phyloP scores from a whole-genome alignment of 805 yeast genomes.

The Ogataea philodendri region DNA sequence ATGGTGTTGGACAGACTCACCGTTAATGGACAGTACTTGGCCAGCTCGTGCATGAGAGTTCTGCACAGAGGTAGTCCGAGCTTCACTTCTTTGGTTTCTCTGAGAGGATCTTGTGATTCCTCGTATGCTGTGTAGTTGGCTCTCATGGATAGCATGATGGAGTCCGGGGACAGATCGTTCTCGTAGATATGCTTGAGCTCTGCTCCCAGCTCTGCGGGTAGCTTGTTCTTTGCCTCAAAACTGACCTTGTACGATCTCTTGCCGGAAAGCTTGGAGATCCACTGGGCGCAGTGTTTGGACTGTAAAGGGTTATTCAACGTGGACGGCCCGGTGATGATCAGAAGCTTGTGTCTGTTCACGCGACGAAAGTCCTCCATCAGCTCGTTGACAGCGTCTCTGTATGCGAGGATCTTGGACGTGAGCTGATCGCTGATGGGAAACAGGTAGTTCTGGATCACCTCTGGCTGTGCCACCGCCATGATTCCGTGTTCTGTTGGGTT shows the following conservation, averaged over 20 bases:
- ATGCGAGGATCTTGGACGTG: conserved; percentile 31
- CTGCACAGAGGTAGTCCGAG: conserved; percentile 43
- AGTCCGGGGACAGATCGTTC: conserved; percentile 13
- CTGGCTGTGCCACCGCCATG: conserved; percentile 42
- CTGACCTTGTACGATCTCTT: conserved; percentile 17
- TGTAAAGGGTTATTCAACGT: conserved; percentile 33
- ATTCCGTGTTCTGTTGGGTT: conserved; percentile 33
- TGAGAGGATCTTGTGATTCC: conserved; percentile 16
- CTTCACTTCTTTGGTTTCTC: conserved; percentile 29
- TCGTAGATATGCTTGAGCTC: conserved; percentile 8
- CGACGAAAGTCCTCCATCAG: conserved; percentile 15
- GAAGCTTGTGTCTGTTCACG: conserved; percentile 15
- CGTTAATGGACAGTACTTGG: conserved; percentile 43
- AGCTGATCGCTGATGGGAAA: conserved; percentile 36
- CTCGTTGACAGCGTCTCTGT: conserved; percentile 30
- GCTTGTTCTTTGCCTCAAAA: conserved; percentile 4
- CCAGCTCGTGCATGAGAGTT: conserved; percentile 39
- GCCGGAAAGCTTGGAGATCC: conserved; percentile 35
- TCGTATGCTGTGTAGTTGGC: conserved; percentile 37
- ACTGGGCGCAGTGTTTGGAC: conserved; percentile 40
- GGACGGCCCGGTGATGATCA: conserved; percentile 43
- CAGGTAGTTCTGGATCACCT: conserved; percentile 40
- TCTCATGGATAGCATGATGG: conserved; percentile 36
- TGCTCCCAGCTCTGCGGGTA: conserved; percentile 3
- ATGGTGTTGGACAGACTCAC: conserved; percentile 47